Evolutionary conservation across 2,329 filamentous ascomycete species (phyloP), one percentile per base, ranked within the genome.

Genomic region (Beauveria sp.): DNA sequence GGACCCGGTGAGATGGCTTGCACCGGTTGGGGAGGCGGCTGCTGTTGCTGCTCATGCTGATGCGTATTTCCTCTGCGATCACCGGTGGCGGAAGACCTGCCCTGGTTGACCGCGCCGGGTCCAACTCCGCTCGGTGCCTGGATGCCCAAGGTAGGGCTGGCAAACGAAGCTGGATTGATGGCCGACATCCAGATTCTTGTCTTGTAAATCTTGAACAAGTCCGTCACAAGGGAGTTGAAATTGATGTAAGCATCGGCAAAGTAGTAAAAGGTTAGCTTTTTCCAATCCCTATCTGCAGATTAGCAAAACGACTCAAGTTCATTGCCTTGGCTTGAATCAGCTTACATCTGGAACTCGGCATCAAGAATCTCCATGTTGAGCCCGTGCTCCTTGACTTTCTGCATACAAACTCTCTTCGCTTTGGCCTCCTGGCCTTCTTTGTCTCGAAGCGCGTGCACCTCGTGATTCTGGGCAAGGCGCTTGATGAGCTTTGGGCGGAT

Each of bases 151-250:
- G 86, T 86, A 20, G 90, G 89, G 65, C 87, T 93, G 26, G 90
- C 90, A 74, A 98, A 97, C 0, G 93, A 97, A 5, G 93, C 95
- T 8, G 95, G 95, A 72, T 99, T 99, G 74, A 99, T 96, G 4
- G 95, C 95, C 5, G 93, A 98, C 91, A 99, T 96, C 95, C 95
- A 99, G 69, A 99, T 99, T 68, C 96, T 87, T 24, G 93, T 96
- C 80, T 99, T 99, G 82, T 98, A 99, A 65, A 98, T 93, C 77
- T 98, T 98, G 83, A 98, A 99, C 14, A 99, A 82, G 72, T 99
- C 95, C 0, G 93, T 96, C 59, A 99, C 95, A 18, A 99, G 85
- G 2, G 91, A 91, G 73, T 99, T 99, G 82, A 99, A 99, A 77
- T 98, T 98, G 80, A 99, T 96, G 73, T 99, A 99, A 0, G 91